Conservation (phyloP, 306 rosid species). For the Quercus robur region DNA sequence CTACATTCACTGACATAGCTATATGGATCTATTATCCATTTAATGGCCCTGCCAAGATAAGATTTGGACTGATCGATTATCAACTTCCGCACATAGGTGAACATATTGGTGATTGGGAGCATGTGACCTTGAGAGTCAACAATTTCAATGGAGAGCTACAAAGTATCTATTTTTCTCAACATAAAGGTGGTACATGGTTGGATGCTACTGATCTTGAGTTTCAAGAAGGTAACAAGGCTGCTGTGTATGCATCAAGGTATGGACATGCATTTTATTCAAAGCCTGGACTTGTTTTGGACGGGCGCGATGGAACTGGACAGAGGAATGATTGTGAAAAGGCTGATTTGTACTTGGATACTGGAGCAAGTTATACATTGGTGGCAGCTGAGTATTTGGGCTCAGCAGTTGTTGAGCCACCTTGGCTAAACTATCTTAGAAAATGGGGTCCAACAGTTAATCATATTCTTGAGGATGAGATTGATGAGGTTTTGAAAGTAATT, state of each 20-base stretch:
- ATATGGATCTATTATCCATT: conserved; percentile 80
- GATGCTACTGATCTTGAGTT: conserved; percentile 57
- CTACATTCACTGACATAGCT: conserved; percentile 59
- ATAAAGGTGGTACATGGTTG: conserved; percentile 64
- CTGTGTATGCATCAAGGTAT: conserved; percentile 52
- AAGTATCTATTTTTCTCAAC: conserved; percentile 59
- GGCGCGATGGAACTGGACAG: conserved; percentile 45
- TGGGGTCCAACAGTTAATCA: conserved; percentile 74
- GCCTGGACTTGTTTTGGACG: conserved; percentile 62
- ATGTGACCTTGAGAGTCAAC: conserved; percentile 65
- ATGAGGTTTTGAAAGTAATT: too few species aligned
- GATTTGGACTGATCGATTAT: conserved; percentile 23
- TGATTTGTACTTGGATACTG: conserved; percentile 37
- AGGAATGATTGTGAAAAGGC: conserved; percentile 60
- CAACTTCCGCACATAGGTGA: conserved; percentile 54
- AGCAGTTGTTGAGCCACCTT: conserved; percentile 40
- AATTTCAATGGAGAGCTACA: conserved; percentile 60
- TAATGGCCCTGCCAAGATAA: conserved; percentile 64
- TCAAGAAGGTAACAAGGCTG: conserved; percentile 36
- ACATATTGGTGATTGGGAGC: conserved; percentile 83
- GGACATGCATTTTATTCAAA: conserved; percentile 64
- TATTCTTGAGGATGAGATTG: conserved; percentile 27
- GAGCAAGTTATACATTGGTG: conserved; percentile 23
- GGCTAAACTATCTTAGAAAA: conserved; percentile 51
- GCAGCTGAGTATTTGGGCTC: conserved; percentile 49